These are phyloP conservation scores for Penicillium salamii DNA, from an alignment of 495 filamentous ascomycete species.

Conservation along the genomic window DNA sequence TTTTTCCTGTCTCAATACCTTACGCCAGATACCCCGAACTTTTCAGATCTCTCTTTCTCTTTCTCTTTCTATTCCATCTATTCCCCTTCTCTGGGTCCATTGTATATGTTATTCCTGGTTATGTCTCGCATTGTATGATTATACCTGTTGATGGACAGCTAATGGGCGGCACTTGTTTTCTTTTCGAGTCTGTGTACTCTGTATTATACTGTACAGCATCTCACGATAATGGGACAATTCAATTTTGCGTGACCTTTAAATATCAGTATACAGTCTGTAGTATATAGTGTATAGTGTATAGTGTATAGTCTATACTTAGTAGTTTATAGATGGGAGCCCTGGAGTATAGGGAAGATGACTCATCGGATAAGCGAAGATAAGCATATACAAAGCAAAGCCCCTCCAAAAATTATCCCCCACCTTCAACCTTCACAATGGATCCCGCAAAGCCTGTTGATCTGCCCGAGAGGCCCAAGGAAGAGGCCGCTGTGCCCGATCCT, in stretches of 20 bases:
- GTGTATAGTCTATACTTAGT: no score
- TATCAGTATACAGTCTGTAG: no score
- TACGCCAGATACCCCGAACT: conserved; percentile 31
- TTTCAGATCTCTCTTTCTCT: conserved; percentile 11
- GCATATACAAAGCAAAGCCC: conserved; percentile 21
- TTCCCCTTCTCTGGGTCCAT: neutral
- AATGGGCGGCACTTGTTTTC: conserved; percentile 1
- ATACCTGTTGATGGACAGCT: neutral
- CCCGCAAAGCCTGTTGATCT: conserved; percentile 28
- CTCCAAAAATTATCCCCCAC: conserved; percentile 25
- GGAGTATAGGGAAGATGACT: conserved; percentile 15
- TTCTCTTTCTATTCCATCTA: neutral
- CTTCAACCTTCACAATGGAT: conserved; percentile 24
- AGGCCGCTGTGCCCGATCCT: conserved; percentile 14
- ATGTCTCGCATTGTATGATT: neutral
- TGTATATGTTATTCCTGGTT: neutral
- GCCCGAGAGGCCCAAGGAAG: conserved; percentile 31
- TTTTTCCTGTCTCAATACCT: conserved; percentile 2
- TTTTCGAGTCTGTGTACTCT: conserved; percentile 15
- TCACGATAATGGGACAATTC: no score
- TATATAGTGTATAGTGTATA: no score
- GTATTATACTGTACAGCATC: conserved; percentile 19
- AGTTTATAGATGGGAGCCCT: no score
- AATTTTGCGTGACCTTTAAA: no score
- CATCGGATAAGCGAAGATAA: conserved; percentile 36